Percentiles rank a stretch among this genome's conserved stretches.
Conservation (phyloP, 2,329 filamentous ascomycete genomes). For the Pyrenochaeta sp. region DNA sequence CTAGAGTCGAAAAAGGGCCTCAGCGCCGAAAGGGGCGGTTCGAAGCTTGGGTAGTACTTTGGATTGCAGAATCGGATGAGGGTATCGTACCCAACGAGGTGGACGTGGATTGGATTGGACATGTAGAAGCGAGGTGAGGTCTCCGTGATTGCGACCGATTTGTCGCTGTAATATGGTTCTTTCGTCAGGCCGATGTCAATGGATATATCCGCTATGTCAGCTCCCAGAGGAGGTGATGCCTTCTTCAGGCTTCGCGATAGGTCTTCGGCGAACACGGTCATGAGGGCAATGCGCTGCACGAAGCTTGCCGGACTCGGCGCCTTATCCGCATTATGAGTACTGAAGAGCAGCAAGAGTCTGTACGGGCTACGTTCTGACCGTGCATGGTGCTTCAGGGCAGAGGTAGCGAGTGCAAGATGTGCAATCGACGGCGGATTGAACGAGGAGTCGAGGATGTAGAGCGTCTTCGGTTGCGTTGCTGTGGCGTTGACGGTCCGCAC, state of each 20-base stretch:
- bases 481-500: conserved; percentile 47
- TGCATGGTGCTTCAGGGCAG: conserved; percentile 57
- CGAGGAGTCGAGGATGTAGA: conserved; percentile 71
- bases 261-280: conserved; percentile 72
- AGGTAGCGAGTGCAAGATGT: conserved; percentile 64
- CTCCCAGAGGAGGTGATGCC: conserved; percentile 3
- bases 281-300: conserved; percentile 73
- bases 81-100: conserved; percentile 80
- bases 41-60: conserved; percentile 69
- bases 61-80: conserved; percentile 75
- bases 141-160: conserved; percentile 67
- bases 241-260: conserved; percentile 41
- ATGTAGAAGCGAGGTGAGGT: conserved; percentile 46
- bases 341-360: conserved; percentile 66
- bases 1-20: conserved; percentile 68
- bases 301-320: conserved; percentile 73
- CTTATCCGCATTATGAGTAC: conserved; percentile 72
- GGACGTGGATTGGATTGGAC: conserved; percentile 63
- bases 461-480: conserved; percentile 49
- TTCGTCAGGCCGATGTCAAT: conserved; percentile 76
- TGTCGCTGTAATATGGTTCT: conserved; percentile 77
- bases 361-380: conserved; percentile 48
- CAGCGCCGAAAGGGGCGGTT: conserved; percentile 63
- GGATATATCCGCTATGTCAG: conserved; percentile 33
- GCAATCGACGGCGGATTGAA: conserved; percentile 72